Evolutionary conservation across 2,329 filamentous ascomycete genomes (phyloP), one percentile per base, ranked within the genome.

Genomic region (Colletotrichum echinochloae): DNA sequence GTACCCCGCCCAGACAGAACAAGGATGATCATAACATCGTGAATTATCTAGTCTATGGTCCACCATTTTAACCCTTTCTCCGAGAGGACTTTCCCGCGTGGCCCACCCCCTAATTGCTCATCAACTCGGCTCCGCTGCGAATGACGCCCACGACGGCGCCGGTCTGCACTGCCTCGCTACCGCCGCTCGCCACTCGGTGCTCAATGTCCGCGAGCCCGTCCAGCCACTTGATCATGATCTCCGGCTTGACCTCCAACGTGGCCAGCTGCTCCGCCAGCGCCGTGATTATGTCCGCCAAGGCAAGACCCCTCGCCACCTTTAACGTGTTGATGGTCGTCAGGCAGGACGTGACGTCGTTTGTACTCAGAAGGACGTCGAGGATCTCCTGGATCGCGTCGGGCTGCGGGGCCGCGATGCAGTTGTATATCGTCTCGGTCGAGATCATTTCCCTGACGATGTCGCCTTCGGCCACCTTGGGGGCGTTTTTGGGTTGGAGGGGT

Each of bases 341-440:
- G 78, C 95, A 98, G 41, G 93, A 94, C 1, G 93, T 97, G 59
- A 99, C 93, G 78, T 99, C 95, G 64, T 90, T 89, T 2, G 93
- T 98, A 65, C 88, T 90, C 35, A 98, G 88, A 39, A 99, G 86
- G 0, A 94, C 97, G 74, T 92, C 88, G 74, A 95, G 86, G 64
- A 99, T 98, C 75, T 92, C 90, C 74, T 89, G 87, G 77, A 98
- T 94, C 76, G 97, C 95, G 30, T 91, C 90, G 0, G 96, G 96
- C 74, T 97, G 95, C 5, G 96, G 96, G 1, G 95, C 95, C 11
- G 96, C 96, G 78, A 99, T 97, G 81, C 96, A 99, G 81, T 94
- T 95, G 85, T 98, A 99, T 77, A 99, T 98, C 9, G 93, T 94
- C 79, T 97, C 92, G 44, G 93, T 97, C 74, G 98, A 97, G 74